phyloP scores from a whole-genome alignment of 345 rosid genomes.

The Garcia nutans region DNA sequence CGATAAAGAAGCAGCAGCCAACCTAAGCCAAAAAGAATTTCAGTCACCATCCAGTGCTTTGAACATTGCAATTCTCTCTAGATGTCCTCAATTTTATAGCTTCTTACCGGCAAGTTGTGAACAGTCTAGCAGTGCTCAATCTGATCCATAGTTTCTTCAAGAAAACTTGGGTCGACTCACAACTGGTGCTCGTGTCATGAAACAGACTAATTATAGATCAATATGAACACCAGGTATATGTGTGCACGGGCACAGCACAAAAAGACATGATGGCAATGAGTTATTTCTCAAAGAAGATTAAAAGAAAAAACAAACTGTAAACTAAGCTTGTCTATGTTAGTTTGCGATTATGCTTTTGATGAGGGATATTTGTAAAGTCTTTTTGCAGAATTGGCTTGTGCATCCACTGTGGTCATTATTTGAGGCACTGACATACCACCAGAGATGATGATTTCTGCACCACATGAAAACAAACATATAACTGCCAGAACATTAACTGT shows the following conservation, averaged over 20 bases:
- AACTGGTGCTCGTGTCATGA: not conserved
- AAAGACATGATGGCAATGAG: not conserved
- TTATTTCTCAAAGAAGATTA: not conserved
- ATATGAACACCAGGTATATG: not conserved
- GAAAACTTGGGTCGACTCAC: not conserved
- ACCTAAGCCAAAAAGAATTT: not conserved
- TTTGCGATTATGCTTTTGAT: not conserved
- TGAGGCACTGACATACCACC: constrained; percentile 73
- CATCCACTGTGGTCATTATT: constrained; percentile 10
- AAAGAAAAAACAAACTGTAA: not conserved
- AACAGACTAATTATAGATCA: not conserved
- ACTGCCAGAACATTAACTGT: not conserved
- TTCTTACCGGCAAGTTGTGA: not conserved
- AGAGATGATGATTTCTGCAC: constrained; percentile 64
- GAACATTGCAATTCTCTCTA: not conserved
- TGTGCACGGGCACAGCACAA: not conserved
- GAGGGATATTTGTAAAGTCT: not conserved
- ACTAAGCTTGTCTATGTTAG: not conserved
- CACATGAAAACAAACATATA: not conserved
- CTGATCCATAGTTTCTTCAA: not conserved
- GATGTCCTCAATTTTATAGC: not conserved
- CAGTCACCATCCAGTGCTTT: not conserved
- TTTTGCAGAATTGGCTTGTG: not conserved
- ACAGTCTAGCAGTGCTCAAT: not conserved
- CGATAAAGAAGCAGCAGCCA: not conserved